phyloP scores from a whole-genome alignment of 2,329 filamentous ascomycete genomes.

The Fusarium fracticaudum region DNA sequence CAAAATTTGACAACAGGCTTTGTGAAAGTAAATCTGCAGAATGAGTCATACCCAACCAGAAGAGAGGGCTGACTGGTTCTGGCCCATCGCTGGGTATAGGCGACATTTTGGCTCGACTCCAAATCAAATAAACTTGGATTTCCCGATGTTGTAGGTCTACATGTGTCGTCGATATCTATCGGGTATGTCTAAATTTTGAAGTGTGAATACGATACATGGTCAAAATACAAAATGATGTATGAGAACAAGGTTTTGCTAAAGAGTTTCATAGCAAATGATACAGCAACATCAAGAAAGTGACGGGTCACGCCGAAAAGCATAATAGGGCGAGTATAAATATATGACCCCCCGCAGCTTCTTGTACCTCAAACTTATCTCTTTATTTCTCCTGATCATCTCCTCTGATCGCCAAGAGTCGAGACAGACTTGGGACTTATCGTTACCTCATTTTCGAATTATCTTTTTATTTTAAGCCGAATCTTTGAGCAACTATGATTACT shows the following conservation, averaged over 20 bases:
- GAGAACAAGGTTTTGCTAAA: neutral
- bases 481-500: neutral
- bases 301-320: neutral
- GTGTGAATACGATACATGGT: neutral
- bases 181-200: neutral
- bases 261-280: neutral
- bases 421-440: neutral
- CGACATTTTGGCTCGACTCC: neutral
- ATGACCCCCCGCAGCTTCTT: neutral
- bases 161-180: neutral
- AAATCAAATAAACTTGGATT: neutral
- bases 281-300: neutral
- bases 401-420: neutral
- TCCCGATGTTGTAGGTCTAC: neutral
- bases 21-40: neutral
- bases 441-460: neutral
- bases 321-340: neutral
- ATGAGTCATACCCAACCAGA: neutral
- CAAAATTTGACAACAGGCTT: neutral
- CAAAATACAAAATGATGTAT: neutral
- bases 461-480: rapidly evolving
- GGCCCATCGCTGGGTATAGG: neutral
- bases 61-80: neutral
- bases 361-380: neutral
- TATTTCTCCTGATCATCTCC: neutral